Evolutionary conservation across 768 basidiomycete species (phyloP), one percentile per base, ranked within the genome.

Genomic region (Boletus rubescentipes): DNA sequence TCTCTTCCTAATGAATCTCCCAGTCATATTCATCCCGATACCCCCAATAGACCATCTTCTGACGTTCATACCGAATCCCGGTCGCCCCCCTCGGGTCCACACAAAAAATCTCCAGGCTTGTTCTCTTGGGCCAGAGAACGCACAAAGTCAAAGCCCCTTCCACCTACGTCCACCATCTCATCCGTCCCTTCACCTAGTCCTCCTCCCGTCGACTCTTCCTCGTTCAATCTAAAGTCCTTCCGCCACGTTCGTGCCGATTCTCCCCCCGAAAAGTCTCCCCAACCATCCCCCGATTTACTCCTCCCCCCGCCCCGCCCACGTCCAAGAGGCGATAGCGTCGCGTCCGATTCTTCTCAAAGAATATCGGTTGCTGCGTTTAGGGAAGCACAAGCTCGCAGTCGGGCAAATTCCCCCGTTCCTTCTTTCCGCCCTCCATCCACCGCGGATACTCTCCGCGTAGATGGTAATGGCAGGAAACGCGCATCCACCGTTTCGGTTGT

Each of bases 341-440:
- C 79, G 16, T 86, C 86, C 4, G 85, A 88, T 37, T 75, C 82
- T 6, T 84, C 84, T 2, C 88, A 89, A 57, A 80, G 87, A 49
- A 91, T 91, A 23, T 87, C 87, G 9, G 85, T 91, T 31, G 89
- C 87, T 3, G 89, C 89, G 3, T 91, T 91, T 65, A 81, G 86
- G 49, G 89, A 91, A 73, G 87, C 81, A 18, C 86, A 89, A 51
- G 85, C 87, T 5, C 74, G 87, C 38, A 77, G 84, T 59, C 68
- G 76, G 26, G 77, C 85, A 12, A 81, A 79, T 48, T 87, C 86
- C 0, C 87, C 87, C 10, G 76, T 70, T 0, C 79, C 84, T 30
- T 80, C 75, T 34, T 75, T 74, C 59, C 76, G 72, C 42, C 78
- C 74, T 11, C 74, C 75, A 30, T 75, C 71, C 4, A 45, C 63